A percentile compares a stretch with the other conserved stretches of the same genome.
These are phyloP conservation scores for Microdochium trichocladiopsis DNA, from an alignment of 2,329 filamentous ascomycete genomes.

Conservation along the genomic window DNA sequence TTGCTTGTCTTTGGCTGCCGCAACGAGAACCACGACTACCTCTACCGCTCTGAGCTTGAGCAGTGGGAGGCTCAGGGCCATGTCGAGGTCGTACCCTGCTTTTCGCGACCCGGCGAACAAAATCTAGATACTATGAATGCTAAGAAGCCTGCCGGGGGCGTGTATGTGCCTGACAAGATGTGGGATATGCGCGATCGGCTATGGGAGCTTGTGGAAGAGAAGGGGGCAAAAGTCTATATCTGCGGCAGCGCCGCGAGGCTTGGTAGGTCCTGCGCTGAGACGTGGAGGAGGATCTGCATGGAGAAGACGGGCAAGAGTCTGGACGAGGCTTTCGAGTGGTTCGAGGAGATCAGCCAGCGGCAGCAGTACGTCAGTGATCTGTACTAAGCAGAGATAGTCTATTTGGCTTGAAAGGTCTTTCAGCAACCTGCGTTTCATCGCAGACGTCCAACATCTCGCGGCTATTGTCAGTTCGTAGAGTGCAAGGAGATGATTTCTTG, in stretches of 20 bases:
- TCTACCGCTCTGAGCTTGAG: conserved; percentile 53
- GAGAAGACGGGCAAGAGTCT: not conserved
- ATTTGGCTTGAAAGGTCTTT: too few relatives aligned
- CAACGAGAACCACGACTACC: conserved; percentile 37
- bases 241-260: not conserved
- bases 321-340: not conserved
- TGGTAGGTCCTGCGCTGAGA: not conserved
- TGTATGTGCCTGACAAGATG: conserved; percentile 39
- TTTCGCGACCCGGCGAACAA: conserved; percentile 26
- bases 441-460: too few relatives aligned
- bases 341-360: not conserved
- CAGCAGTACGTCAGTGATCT: not conserved
- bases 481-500: too few relatives aligned
- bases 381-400: too few relatives aligned
- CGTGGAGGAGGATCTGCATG: not conserved
- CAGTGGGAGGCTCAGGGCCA: conserved; percentile 54
- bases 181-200: conserved; percentile 26
- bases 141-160: conserved; percentile 37
- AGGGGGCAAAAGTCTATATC: not conserved
- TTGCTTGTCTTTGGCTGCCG: conserved; percentile 62
- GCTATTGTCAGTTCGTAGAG: too few relatives aligned
- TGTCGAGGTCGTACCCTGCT: conserved; percentile 55
- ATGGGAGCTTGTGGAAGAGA: conserved; percentile 24
- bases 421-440: too few relatives aligned
- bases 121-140: not conserved